phyloP scores from a whole-genome alignment of 2,329 filamentous ascomycete species.

The Coniochaeta hoffmannii region DNA sequence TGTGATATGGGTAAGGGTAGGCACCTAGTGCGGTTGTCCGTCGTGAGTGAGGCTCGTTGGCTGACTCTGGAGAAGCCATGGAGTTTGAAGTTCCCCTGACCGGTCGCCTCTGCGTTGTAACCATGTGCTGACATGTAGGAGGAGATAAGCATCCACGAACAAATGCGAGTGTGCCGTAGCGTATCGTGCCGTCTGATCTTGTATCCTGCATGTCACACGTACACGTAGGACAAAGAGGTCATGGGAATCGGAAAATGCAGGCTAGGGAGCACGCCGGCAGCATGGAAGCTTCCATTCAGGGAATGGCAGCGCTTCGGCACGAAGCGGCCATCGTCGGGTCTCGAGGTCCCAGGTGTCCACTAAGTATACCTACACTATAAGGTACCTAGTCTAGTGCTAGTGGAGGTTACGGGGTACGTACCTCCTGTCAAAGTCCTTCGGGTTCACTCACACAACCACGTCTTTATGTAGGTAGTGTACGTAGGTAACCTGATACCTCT shows the following conservation, averaged over 20 bases:
- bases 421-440: neutral
- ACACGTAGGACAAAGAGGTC: neutral
- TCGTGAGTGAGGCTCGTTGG: neutral
- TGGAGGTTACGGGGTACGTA: neutral
- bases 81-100: neutral
- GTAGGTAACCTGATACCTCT: no score
- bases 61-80: neutral
- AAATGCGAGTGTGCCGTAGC: neutral
- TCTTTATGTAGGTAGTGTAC: no score
- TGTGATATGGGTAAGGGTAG: neutral
- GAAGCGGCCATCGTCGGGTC: constrained; percentile 2
- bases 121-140: neutral
- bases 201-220: neutral
- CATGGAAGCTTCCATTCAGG: constrained; percentile 2
- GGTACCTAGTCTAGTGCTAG: no score
- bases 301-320: constrained; percentile 2
- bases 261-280: neutral
- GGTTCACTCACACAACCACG: no score
- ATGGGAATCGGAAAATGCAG: neutral
- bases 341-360: no score
- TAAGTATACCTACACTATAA: no score
- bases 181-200: neutral
- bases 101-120: neutral
- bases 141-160: neutral
- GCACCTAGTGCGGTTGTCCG: neutral